phyloP scores from a whole-genome alignment of 768 basidiomycete species.

The Boletus coccyginus region DNA sequence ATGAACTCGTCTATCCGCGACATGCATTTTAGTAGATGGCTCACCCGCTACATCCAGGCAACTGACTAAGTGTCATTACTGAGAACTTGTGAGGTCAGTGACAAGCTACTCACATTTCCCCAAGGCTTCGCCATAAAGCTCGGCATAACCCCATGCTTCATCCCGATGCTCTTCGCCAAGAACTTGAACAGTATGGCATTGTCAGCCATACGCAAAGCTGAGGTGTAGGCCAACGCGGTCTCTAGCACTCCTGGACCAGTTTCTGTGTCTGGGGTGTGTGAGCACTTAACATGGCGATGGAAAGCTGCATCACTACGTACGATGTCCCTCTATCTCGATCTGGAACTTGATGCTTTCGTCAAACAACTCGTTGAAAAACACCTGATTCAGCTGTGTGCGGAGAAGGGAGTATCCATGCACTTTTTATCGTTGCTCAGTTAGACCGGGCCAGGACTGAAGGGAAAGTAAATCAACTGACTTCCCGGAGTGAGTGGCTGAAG shows the following conservation, averaged over 20 bases:
- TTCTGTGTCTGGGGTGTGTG: conserved; percentile 66
- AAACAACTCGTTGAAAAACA: conserved; percentile 88
- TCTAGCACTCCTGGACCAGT: conserved; percentile 89
- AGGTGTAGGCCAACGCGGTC: conserved; percentile 83
- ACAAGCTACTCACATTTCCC: conserved; percentile 63
- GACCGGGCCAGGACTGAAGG: not conserved
- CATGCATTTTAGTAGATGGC: conserved; percentile 20
- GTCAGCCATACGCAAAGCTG: conserved; percentile 80
- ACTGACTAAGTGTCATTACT: conserved; percentile 39
- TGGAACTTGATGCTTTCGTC: conserved; percentile 71
- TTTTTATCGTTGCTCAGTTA: conserved; percentile 30
- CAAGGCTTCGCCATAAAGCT: conserved; percentile 99
- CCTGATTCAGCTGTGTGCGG: conserved; percentile 83
- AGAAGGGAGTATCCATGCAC: conserved; percentile 98
- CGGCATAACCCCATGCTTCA: conserved; percentile 84
- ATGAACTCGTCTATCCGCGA: not conserved
- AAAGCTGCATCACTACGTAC: conserved; percentile 39
- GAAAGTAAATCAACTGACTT: conserved; percentile 52
- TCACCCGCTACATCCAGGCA: conserved; percentile 94
- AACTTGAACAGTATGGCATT: conserved; percentile 93
- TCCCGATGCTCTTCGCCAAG: conserved; percentile 86
- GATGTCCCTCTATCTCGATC: conserved; percentile 83
- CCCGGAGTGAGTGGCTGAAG: conserved; percentile 86
- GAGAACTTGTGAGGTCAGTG: not conserved
- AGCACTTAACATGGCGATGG: not conserved